Evolutionary conservation across 2,329 filamentous ascomycete genomes (phyloP), one percentile per base, ranked within the genome.

Genomic region (Neonectria hederae): DNA sequence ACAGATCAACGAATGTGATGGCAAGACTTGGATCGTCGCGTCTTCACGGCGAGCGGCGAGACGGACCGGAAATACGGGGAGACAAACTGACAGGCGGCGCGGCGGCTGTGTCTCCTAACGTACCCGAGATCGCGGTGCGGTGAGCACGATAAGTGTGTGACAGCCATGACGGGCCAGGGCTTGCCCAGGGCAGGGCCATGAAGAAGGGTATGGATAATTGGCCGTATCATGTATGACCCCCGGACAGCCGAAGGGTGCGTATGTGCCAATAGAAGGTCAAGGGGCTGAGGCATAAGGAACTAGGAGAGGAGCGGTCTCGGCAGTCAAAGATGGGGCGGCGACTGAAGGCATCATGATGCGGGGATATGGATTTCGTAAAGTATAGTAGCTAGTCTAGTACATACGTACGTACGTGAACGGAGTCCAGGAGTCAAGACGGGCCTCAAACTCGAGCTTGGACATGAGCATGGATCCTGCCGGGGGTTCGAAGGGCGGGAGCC

Each of bases 81-180:
- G 22, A 26, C 59, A 67, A 49, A 46, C 51, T 32, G 52, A 61
- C 11, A 48, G 60, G 61, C 26, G 35, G 32, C 56, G 54, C 56
- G 51, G 54, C 51, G 54, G 52, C 48, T 54, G 38, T 43, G 55
- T 21, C 51, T 62, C 69, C 66, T 71, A 67, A 59, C 62, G 54
- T 58, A 61, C 66, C 71, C 68, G 71, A 71, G 62, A 68, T 70
- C 68, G 69, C 63, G 69, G 71, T 72, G 71, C 69, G 69, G 71
- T 72, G 66, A 67, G 61, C 58, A 53, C 30, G 48, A 60, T 63
- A 62, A 62, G 54, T 52, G 45, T 53, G 43, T 45, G 57, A 59
- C 54, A 43, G 49, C 53, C 58, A 30, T 64, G 49, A 48, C 53
- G 59, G 46, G 32, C 66, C 54, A 57, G 45, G 46, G 54, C 10